Evolutionary conservation across 257 asterid species (phyloP).

Genomic region (Scutellaria baicalensis): DNA sequence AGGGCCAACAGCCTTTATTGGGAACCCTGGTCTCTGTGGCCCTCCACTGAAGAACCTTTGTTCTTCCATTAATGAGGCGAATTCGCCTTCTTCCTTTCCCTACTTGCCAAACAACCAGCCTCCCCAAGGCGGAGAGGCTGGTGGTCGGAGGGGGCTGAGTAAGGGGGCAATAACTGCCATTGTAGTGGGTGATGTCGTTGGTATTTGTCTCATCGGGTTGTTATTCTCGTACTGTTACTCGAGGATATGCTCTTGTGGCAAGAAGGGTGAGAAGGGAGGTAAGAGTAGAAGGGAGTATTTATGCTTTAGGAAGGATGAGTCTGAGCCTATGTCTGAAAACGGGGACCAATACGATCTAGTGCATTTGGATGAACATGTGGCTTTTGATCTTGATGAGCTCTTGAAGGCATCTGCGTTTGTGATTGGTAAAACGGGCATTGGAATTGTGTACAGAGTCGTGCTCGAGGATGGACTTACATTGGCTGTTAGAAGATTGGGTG

Average conservation of each 20-base stretch:
- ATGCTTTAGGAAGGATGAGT: slow-evolving; percentile 73
- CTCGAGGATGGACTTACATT: slow-evolving; percentile 71
- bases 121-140: slow-evolving; percentile 25
- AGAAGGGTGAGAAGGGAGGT: slow-evolving; percentile 41
- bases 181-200: slow-evolving; percentile 66
- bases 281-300: slow-evolving; percentile 41
- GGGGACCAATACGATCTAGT: slow-evolving; percentile 67
- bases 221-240: slow-evolving; percentile 71
- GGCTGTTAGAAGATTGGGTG: slow-evolving; percentile 90
- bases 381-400: slow-evolving; percentile 81
- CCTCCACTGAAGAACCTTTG: slow-evolving; percentile 79
- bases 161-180: slow-evolving; percentile 49
- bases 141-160: slow-evolving; percentile 40
- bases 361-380: slow-evolving; percentile 48
- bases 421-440: slow-evolving; percentile 83
- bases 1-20: slow-evolving; percentile 96
- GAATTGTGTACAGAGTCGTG: slow-evolving; percentile 86
- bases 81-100: slow-evolving; percentile 52
- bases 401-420: slow-evolving; percentile 94
- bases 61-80: slow-evolving; percentile 34
- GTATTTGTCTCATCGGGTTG: slow-evolving; percentile 70
- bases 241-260: slow-evolving; percentile 37
- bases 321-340: slow-evolving; percentile 62
- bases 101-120: slow-evolving; percentile 48
- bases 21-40: slow-evolving; percentile 82